Base-by-base conservation (phyloP, 2,329 filamentous ascomycete species). In the Fusarium setosum region DNA sequence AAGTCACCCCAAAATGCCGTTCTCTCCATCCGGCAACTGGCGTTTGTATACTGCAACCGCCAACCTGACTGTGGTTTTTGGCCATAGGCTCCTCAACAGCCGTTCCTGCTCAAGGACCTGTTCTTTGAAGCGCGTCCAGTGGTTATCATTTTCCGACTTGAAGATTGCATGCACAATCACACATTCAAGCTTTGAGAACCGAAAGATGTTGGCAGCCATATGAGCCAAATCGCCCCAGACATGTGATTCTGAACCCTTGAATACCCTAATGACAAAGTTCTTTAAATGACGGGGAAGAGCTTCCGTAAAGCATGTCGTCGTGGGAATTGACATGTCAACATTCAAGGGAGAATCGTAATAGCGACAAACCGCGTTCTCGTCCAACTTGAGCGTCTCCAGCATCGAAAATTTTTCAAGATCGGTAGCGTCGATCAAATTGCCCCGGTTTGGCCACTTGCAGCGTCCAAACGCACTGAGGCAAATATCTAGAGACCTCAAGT, bases 391-490 rank as follows among this genome's bases (percentile, higher is more conserved):
- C 8, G 40, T 31, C 24, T 45, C n/a, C 21, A 54, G 4, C 8
- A 4, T 23, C 2, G 40, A 4, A 15, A 54, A 54, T 10, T 20
- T 15, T 20, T 54, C 51, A 2, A 54, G 18, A 20, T 54, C 51
- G 10, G 31, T 3, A 23, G 13, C 24, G 6, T 26, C 20, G 23
- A 54, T 45, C 29, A 54, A 40, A 6, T 54, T 54, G 5, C 40
- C 40, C 29, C 31, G 20, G 40, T 54, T 42, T 3, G 51, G 51
- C 51, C 51, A 54, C 34, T 54, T 47, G 38, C 38, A 54, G 20
- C 37, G 51, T 8, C 12, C 31, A 45, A 54, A 54, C 21, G 51
- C 38, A 17, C 40, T 17, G 11, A 54, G 40, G 12, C 34, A 34
- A 13, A 54, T 37, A 5, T 45, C 31, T 3, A 54, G 17, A 18